Base-by-base conservation (phyloP, 1,139 yeast genomes). In the Nakaseomyces uthaithaninus region DNA sequence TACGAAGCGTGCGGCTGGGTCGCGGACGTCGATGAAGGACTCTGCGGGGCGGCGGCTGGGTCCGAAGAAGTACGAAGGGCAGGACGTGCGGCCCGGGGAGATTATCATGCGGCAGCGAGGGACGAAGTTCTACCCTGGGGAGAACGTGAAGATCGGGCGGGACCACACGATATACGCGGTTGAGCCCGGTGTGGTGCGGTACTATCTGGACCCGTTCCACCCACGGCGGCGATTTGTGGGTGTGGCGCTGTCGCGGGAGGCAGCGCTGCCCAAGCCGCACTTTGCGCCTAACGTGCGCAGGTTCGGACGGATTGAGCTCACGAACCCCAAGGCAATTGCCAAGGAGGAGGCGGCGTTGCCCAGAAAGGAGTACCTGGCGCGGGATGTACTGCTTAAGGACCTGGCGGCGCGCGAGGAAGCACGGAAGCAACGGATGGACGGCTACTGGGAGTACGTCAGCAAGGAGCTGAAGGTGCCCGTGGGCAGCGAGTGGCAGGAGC, bases 41-140 rank as follows among this genome's bases (percentile, higher is more conserved):
- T 89, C 98, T 16, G 89, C 91, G 3, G 98, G 98, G 69, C 78
- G 94, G 64, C 72, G 97, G 59, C 68, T 91, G 42, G 99, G 99
- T 24, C 84, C 94, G 27, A 91, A 91, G 65, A 83, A 74, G 40
- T 75, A 81, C 48, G 96, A 89, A 48, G 69, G 82, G 57, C 53
- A 65, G 37, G 54, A 54, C 27, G 84, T 80, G 2, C 71, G 73
- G 41, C 77, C 85, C 0, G 97, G 97, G n/a, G 84, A 87, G 57
- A 89, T 91, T 52, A 72, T 91, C 35, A 77, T 85, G 78, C 77
- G 97, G 63, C 99, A 91, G 60, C 75, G 97, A 60, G 99, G 99
- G 56, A 87, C 98, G n/a, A 80, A 76, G 54, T 83, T 89, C 60
- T 94, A 79, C 56, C 97, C 98, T 0, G 99, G 99, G 34, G 94